These are phyloP conservation scores for Neurospora sp. DNA, from an alignment of 495 filamentous ascomycete species.

Conservation along the genomic window DNA sequence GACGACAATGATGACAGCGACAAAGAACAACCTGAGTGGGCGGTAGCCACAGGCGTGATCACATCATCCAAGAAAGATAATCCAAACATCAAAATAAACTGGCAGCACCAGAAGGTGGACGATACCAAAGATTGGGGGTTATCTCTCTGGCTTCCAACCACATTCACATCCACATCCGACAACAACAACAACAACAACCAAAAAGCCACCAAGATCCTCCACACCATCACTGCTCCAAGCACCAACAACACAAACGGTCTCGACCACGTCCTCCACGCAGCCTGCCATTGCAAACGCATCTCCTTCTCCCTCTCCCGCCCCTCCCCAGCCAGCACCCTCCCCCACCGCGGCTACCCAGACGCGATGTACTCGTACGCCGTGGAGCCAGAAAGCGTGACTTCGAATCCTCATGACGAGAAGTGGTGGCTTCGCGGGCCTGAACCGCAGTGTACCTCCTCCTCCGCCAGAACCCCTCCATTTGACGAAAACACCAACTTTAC, in stretches of 20 bases:
- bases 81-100: constrained; percentile 14
- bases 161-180: background rate
- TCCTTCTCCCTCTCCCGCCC: constrained; percentile 34
- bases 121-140: constrained; percentile 52
- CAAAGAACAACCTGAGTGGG: background rate
- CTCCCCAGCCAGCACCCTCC: constrained; percentile 11
- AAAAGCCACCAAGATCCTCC: background rate
- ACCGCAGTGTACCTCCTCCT: constrained; percentile 5
- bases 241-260: constrained; percentile 5
- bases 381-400: constrained; percentile 33
- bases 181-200: constrained; percentile 8
- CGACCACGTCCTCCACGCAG: constrained; percentile 22
- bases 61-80: background rate
- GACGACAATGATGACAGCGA: background rate
- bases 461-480: background rate
- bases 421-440: constrained; percentile 25
- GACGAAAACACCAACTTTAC: background rate
- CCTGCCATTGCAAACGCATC: constrained; percentile 32
- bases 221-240: background rate
- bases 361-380: constrained; percentile 19
- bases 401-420: constrained; percentile 25
- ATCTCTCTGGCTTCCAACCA: constrained; percentile 34
- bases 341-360: constrained; percentile 24
- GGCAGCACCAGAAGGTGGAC: constrained; percentile 36
- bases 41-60: background rate